phyloP scores from a whole-genome alignment of 306 rosid species.

The Fagus crenata region DNA sequence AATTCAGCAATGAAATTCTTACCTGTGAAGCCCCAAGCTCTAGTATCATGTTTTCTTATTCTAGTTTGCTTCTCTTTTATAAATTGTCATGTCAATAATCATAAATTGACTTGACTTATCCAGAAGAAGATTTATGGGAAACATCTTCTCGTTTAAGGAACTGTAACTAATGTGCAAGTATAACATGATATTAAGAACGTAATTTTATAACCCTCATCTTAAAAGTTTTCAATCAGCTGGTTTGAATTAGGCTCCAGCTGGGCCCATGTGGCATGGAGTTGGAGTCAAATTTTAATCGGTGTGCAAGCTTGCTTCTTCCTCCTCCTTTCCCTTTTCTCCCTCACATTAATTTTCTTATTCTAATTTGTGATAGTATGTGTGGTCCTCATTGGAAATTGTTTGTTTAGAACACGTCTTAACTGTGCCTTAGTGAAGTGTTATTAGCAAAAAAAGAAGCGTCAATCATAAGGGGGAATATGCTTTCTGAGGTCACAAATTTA shows the following conservation, averaged over 20 bases:
- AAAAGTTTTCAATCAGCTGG: neutral
- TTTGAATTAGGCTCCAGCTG: neutral
- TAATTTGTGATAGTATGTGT: neutral
- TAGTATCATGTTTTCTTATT: neutral
- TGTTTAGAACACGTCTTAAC: neutral
- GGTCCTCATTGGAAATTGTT: neutral
- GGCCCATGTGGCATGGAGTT: neutral
- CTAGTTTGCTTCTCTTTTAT: neutral
- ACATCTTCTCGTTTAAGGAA: neutral
- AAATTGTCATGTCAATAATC: neutral
- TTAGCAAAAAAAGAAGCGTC: neutral
- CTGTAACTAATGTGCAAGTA: neutral
- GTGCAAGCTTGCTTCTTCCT: neutral
- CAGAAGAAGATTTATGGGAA: neutral
- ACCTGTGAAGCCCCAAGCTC: too few relatives aligned
- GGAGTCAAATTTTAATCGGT: neutral
- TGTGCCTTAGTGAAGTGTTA: neutral
- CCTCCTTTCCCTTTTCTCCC: neutral
- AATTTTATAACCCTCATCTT: neutral
- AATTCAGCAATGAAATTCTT: too few relatives aligned
- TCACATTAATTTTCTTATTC: neutral
- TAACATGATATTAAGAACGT: neutral
- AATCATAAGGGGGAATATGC: neutral
- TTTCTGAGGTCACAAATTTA: neutral
- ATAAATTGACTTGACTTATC: neutral